Base-by-base conservation (phyloP, 2,329 filamentous ascomycete genomes). In the Colletotrichum liriopes region DNA sequence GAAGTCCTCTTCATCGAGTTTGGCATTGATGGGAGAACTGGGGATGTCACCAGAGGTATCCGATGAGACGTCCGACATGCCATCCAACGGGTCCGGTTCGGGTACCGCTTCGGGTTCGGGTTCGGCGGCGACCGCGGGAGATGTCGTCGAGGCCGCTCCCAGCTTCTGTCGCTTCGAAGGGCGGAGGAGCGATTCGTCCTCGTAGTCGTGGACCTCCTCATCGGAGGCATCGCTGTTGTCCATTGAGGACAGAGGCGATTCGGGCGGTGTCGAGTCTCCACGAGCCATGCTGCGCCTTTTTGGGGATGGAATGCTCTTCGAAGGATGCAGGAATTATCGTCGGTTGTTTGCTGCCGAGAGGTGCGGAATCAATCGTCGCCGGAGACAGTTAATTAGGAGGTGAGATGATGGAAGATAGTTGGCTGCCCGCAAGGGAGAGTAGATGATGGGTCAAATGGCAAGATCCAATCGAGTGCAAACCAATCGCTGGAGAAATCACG, bases 1-100 rank as follows among this genome's bases (percentile, higher is more conserved):
- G 74, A 91, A 90, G 72, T 94, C 93, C 74, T 93, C 93, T 76
- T 94, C 93, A 73, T 94, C 92, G 49, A 90, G 84, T 79, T 93
- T 79, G 84, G 93, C 82, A 82, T 92, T 87, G 80, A 88, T 85
- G 20, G 91, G 91, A 1, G 92, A 94, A 79, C 90, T 92, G 35
- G 93, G 93, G 60, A 95, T 90, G 69, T 94, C 95, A 81, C 94
- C 94, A 43, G 94, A 95, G 61, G 94, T 97, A 82, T 99, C 96
- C 65, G 94, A 94, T 9, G 95, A 98, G 72, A 98, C 92, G 65
- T 95, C 93, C 63, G 90, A 90, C 84, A 89, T 84, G 76, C 85
- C 87, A 72, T 89, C 88, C 54, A 90, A 83, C 76, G 88, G 81
- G 81, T 91, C 82, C 72, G 88, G 81, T 63, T 87, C 83, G 16